These are phyloP conservation scores for Kodamaea laetipori DNA, from an alignment of 805 yeast species.

Conservation along the genomic window DNA sequence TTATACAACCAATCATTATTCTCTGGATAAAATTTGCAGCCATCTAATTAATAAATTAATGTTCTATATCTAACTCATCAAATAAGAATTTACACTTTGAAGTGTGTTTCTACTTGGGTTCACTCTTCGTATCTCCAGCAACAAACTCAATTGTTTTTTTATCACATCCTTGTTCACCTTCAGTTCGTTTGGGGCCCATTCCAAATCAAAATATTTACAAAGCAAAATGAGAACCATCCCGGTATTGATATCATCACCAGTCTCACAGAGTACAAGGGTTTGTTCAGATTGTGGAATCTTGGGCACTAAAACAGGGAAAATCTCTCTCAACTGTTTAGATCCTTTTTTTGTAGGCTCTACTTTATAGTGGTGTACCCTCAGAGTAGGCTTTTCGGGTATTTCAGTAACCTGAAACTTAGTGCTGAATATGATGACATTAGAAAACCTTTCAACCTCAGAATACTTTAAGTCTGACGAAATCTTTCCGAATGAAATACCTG, in stretches of 20 bases:
- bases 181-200: conserved; percentile 36
- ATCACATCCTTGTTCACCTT: conserved; percentile 52
- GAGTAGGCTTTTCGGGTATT: conserved; percentile 14
- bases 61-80: conserved; percentile 1
- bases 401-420: conserved; percentile 16
- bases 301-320: conserved; percentile 47
- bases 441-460: conserved; percentile 5
- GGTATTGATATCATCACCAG: conserved; percentile 66
- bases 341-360: conserved; percentile 58
- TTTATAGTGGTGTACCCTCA: conserved; percentile 18
- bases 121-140: conserved; percentile 51
- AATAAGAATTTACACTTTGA: conserved; percentile 63
- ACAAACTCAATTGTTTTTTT: conserved; percentile 53
- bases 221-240: conserved; percentile 59
- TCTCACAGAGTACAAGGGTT: conserved; percentile 55
- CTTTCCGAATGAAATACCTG: conserved; percentile 8
- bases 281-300: conserved; percentile 20
- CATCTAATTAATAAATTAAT: too few species aligned
- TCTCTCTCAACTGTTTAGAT: conserved; percentile 56
- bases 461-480: conserved; percentile 1
- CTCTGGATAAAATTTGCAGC: too few species aligned
- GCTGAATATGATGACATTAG: conserved; percentile 29
- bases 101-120: conserved; percentile 80
- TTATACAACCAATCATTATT: too few species aligned
- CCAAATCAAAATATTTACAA: conserved; percentile 44